phyloP scores from a whole-genome alignment of 495 filamentous ascomycete genomes.

The Parathielavia appendiculata region DNA sequence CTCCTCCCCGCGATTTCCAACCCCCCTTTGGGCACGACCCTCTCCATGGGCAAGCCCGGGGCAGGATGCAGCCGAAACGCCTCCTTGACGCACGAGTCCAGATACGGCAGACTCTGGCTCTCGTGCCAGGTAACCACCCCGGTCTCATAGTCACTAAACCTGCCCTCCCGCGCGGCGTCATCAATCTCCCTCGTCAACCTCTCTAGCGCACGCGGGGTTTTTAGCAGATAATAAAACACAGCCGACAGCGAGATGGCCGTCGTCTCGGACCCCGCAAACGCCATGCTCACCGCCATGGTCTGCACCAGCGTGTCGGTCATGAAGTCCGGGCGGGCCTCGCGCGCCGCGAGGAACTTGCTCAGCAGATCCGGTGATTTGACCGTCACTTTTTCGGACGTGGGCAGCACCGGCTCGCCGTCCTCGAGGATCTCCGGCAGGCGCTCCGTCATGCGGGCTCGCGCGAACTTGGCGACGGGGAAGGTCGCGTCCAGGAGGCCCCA shows the following conservation, averaged over 20 bases:
- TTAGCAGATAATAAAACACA: slow-evolving; percentile 62
- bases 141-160: slow-evolving; percentile 46
- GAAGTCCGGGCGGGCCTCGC: slow-evolving; percentile 56
- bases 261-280: slow-evolving; percentile 59
- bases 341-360: slow-evolving; percentile 56
- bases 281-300: slow-evolving; percentile 61
- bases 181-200: slow-evolving; percentile 52
- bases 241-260: slow-evolving; percentile 58
- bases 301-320: slow-evolving; percentile 61
- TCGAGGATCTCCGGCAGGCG: slow-evolving; percentile 40
- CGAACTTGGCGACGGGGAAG: slow-evolving; percentile 59
- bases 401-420: slow-evolving; percentile 31
- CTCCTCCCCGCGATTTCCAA: slow-evolving; percentile 49
- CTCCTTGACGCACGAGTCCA: slow-evolving; percentile 67
- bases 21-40: slow-evolving; percentile 56
- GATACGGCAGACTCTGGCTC: slow-evolving; percentile 54
- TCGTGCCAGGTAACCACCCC: slow-evolving; percentile 57
- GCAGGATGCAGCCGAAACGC: slow-evolving; percentile 62
- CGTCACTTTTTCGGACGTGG: slow-evolving; percentile 30
- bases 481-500: slow-evolving; percentile 50
- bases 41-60: slow-evolving; percentile 57
- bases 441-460: slow-evolving; percentile 51
- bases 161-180: slow-evolving; percentile 41
- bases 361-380: slow-evolving; percentile 54
- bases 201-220: slow-evolving; percentile 43